Conservation (phyloP, 1,139 yeast species). For the Protomyces arabidopsidicola region DNA sequence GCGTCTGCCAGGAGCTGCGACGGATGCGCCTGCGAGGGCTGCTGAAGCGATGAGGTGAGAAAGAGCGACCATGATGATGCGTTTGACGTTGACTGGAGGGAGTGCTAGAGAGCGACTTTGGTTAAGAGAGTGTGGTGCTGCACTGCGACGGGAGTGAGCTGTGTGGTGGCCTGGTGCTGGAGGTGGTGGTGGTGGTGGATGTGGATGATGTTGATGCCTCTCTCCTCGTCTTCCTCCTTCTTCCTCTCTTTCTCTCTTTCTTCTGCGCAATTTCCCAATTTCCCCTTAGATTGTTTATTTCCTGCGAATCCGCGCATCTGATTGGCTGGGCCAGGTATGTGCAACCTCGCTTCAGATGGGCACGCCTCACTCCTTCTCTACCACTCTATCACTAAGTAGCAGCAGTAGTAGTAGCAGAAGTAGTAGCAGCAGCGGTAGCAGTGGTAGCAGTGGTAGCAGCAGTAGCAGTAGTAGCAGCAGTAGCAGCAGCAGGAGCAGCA, state of each 20-base stretch:
- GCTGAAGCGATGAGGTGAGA: not conserved
- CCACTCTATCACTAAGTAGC: too few species aligned
- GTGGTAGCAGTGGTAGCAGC: not conserved
- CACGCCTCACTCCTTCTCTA: too few species aligned
- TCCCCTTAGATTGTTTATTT: too few species aligned
- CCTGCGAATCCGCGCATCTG: too few species aligned
- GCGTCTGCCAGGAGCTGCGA: not conserved
- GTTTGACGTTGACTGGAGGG: not conserved
- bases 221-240: not conserved
- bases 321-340: too few species aligned
- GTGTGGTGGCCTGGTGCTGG: not conserved
- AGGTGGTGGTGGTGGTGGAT: not conserved
- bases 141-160: not conserved
- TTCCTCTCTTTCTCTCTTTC: not conserved
- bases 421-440: not conserved
- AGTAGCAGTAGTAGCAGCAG: not conserved
- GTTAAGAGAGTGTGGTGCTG: not conserved
- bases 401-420: not conserved
- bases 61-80: not conserved
- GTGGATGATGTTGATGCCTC: too few species aligned
- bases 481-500: not conserved
- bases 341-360: too few species aligned
- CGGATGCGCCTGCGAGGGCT: not conserved
- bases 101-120: not conserved
- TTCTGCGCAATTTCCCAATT: too few species aligned